phyloP scores from a whole-genome alignment of 208 protist genomes.

The Leishmania lainsoni region DNA sequence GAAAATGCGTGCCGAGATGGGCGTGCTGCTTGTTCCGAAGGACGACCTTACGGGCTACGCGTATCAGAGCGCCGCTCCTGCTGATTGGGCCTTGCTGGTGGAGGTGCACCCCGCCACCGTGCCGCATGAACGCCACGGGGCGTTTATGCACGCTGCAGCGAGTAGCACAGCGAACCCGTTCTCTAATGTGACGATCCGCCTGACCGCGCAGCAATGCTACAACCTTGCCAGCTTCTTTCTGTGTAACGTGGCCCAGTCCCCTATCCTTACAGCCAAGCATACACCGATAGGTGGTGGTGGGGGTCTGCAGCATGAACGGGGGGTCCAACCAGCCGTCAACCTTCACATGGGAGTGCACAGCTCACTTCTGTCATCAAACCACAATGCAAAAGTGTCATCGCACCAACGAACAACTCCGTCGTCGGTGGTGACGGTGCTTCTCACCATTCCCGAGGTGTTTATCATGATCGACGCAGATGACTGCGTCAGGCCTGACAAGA shows the following conservation, averaged over 20 bases:
- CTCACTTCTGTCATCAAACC: background rate
- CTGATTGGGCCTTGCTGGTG: slow-evolving; percentile 15
- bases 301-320: background rate
- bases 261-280: background rate
- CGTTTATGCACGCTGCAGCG: too few species aligned
- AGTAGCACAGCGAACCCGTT: background rate
- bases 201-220: slow-evolving; percentile 14
- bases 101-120: slow-evolving; percentile 11
- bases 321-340: background rate
- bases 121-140: background rate
- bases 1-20: slow-evolving; percentile 16
- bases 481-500: background rate
- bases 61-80: slow-evolving; percentile 8
- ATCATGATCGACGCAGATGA: background rate
- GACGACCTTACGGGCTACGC: slow-evolving; percentile 22
- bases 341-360: background rate
- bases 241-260: slow-evolving; percentile 13
- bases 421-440: slow-evolving; percentile 2
- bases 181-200: background rate
- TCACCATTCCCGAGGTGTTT: slow-evolving; percentile 2
- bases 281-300: background rate
- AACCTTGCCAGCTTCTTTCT: slow-evolving; percentile 11
- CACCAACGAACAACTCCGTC: background rate
- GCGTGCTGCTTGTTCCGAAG: slow-evolving; percentile 27
- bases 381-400: background rate